A percentile compares a stretch with the other conserved stretches of the same genome.
Evolutionary conservation across 192 early-diverging fungal species (phyloP).

Genomic region (Tieghemiomyces parasiticus): DNA sequence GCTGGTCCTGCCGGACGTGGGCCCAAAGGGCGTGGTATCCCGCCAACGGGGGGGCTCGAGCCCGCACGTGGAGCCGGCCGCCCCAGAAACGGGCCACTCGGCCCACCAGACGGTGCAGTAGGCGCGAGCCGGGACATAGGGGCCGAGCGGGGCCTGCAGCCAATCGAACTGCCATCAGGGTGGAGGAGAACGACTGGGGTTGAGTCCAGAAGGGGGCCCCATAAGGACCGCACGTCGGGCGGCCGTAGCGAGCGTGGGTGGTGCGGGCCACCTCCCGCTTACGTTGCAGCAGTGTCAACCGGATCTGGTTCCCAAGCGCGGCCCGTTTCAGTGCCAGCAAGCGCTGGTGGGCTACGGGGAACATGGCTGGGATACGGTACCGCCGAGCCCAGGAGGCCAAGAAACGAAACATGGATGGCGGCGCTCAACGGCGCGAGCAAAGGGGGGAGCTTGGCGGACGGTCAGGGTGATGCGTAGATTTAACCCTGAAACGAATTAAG

Average conservation of each 20-base stretch:
- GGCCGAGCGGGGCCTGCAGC: no score
- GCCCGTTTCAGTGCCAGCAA: not conserved
- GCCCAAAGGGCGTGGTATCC: not conserved
- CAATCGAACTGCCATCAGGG: no score
- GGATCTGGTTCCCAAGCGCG: not conserved
- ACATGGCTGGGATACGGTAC: not conserved
- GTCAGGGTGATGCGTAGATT: no score
- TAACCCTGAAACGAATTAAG: no score
- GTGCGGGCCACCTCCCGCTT: not conserved
- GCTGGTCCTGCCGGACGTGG: not conserved
- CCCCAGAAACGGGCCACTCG: not conserved
- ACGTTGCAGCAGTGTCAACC: not conserved
- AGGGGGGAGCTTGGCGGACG: no score
- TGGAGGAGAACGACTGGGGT: no score
- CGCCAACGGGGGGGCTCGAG: not conserved
- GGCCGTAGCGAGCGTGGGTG: not conserved
- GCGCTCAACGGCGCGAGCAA: no score
- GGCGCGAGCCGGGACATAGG: not conserved
- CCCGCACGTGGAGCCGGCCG: not conserved
- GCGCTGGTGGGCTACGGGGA: not conserved
- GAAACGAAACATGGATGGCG: not conserved
- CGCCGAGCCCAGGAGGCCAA: not conserved
- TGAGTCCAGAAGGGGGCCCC: no score
- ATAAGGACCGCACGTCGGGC: not conserved
- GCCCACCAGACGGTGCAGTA: not conserved